Conservation (phyloP, 2,329 filamentous ascomycete genomes). For the Exserohilum turcica region DNA sequence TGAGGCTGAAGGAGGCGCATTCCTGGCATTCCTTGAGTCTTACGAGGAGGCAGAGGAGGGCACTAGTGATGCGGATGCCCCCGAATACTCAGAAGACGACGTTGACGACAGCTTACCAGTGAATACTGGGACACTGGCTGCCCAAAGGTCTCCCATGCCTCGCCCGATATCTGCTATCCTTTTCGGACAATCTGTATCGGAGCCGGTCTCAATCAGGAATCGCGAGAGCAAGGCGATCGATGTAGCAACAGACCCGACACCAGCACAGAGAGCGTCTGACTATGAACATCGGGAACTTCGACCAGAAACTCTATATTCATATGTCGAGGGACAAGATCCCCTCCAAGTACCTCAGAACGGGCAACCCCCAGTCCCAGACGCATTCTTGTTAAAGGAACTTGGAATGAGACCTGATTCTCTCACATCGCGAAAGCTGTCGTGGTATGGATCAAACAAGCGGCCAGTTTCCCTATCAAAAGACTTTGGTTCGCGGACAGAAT, state of each 20-base stretch:
- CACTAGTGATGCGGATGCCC: neutral
- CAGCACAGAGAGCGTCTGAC: neutral
- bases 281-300: neutral
- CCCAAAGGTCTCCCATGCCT: constrained; percentile 1
- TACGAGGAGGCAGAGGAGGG: constrained; percentile 15
- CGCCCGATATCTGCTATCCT: constrained; percentile 27
- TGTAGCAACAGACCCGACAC: neutral
- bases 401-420: constrained; percentile 9
- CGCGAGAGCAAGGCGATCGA: constrained; percentile 6
- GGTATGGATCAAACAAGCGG: constrained; percentile 6
- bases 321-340: neutral
- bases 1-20: constrained; percentile 51
- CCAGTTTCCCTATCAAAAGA: constrained; percentile 8
- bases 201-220: constrained; percentile 15
- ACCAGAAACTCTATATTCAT: neutral
- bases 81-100: no score
- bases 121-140: constrained; percentile 24
- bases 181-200: constrained; percentile 26
- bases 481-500: constrained; percentile 8
- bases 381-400: neutral
- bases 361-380: neutral
- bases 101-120: neutral
- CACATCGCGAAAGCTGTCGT: constrained; percentile 3
- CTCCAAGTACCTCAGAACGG: constrained; percentile 1
- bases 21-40: constrained; percentile 47